Percentiles rank a stretch among this genome's conserved stretches.
These are phyloP conservation scores for Aspergillus uvarum DNA, from an alignment of 2,329 filamentous ascomycete species.

Conservation along the genomic window DNA sequence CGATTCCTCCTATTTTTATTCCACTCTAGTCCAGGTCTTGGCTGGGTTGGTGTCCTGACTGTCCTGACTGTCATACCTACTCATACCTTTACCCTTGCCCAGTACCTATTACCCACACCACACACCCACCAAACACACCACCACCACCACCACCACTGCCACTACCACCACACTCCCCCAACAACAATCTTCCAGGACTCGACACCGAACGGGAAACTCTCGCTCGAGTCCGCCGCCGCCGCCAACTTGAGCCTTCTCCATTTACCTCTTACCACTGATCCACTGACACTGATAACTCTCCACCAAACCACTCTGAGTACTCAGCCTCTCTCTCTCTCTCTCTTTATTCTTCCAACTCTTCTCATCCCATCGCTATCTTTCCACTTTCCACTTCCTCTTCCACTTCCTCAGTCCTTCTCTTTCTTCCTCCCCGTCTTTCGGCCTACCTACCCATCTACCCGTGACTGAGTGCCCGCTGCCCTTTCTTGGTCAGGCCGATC, in stretches of 20 bases:
- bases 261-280: neutral
- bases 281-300: neutral
- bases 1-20: slow-evolving; percentile 12
- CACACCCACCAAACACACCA: too few relatives aligned
- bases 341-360: neutral
- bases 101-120: too few relatives aligned
- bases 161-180: too few relatives aligned
- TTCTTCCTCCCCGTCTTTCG: slow-evolving; percentile 9
- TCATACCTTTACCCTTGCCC: too few relatives aligned
- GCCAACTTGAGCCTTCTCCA: slow-evolving; percentile 13
- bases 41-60: slow-evolving; percentile 20
- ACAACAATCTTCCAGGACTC: slow-evolving; percentile 10
- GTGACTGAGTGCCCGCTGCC: neutral
- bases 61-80: slow-evolving; percentile 18
- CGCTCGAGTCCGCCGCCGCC: slow-evolving; percentile 17
- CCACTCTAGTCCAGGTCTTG: slow-evolving; percentile 20
- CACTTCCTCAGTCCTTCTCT: slow-evolving; percentile 20
- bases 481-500: slow-evolving; percentile 6
- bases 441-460: slow-evolving; percentile 9
- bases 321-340: slow-evolving; percentile 2
- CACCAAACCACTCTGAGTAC: neutral
- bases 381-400: slow-evolving; percentile 11
- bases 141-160: too few relatives aligned
- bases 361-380: slow-evolving; percentile 9
- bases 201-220: slow-evolving; percentile 13